Conservation (phyloP, 148 eudicot genomes). For the Cornus controversa region DNA sequence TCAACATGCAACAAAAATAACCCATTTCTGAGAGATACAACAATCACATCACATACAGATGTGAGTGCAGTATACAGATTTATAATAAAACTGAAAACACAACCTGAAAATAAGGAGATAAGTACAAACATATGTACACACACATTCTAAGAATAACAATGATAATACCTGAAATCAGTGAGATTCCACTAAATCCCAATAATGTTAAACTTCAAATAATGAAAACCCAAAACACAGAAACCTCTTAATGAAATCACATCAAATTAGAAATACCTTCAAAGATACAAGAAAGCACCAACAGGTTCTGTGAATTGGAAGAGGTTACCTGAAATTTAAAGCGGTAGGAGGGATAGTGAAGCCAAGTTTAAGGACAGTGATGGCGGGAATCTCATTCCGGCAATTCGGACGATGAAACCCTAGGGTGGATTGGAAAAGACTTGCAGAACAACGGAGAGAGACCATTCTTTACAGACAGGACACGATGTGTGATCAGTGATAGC, state of each 20-base stretch:
- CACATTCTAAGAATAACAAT: too few species aligned
- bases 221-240: neutral
- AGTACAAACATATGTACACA: too few species aligned
- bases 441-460: slow-evolving; percentile 7
- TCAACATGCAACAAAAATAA: too few species aligned
- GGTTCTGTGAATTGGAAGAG: neutral
- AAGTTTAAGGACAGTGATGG: neutral
- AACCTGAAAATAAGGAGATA: too few species aligned
- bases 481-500: neutral
- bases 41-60: too few species aligned
- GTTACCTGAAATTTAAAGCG: slow-evolving; percentile 4
- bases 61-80: too few species aligned
- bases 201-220: neutral
- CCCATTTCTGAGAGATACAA: too few species aligned
- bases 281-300: neutral
- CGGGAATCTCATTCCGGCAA: neutral
- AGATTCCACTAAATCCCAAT: too few species aligned
- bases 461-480: neutral
- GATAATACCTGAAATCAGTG: too few species aligned
- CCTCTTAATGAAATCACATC: neutral
- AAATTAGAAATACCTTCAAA: neutral
- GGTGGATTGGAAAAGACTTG: neutral
- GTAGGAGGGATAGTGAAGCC: neutral
- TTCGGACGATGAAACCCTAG: slow-evolving; percentile 11
- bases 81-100: too few species aligned